Evolutionary conservation across 2,329 filamentous ascomycete species (phyloP), one percentile per base, ranked within the genome.

Genomic region (Hymenoscyphus linearis): DNA sequence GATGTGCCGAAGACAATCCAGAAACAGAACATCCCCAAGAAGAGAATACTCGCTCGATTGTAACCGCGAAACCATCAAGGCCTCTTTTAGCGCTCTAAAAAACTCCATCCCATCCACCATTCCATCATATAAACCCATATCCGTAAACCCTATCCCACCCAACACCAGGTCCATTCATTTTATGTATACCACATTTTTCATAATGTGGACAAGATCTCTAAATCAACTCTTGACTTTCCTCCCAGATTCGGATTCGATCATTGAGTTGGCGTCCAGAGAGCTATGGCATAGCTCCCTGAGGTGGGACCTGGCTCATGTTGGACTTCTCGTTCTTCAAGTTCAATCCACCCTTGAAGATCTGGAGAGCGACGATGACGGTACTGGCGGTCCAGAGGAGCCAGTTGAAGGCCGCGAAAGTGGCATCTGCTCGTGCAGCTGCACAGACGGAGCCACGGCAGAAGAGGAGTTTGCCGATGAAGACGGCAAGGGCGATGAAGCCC

Each of bases 381-480:
- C 79, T 81, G 34, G 70, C 78, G 35, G 75, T 74, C 85, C 85
- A 87, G 12, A 79, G 72, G 22, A 77, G 68, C 70, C 84, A 86
- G 62, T 78, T 76, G 59, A 81, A 75, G 13, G 82, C 79, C 18
- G 81, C 78, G 56, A 86, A 78, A 50, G 79, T 80, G n/a, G 80
- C 78, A 62, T 80, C 78, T 52, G 82, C 81, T 22, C 80, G 80
- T 47, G 82, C 82, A 13, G 80, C 78, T 26, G 76, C 76, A 74
- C 85, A 87, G 27, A 85, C 81, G 40, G 75, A 76, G 50, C 84
- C 84, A 31, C 77, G 76, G 74, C 84, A 87, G 74, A 84, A 83
- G 60, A 80, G 73, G 56, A 86, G 75, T 58, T 75, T 75, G 70
- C 77, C 75, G 65, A 87, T 78, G 74, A 85, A 86, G 64, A 82